These are phyloP conservation scores for Penicillium crystallinum DNA, from an alignment of 495 filamentous ascomycete genomes.

Conservation along the genomic window DNA sequence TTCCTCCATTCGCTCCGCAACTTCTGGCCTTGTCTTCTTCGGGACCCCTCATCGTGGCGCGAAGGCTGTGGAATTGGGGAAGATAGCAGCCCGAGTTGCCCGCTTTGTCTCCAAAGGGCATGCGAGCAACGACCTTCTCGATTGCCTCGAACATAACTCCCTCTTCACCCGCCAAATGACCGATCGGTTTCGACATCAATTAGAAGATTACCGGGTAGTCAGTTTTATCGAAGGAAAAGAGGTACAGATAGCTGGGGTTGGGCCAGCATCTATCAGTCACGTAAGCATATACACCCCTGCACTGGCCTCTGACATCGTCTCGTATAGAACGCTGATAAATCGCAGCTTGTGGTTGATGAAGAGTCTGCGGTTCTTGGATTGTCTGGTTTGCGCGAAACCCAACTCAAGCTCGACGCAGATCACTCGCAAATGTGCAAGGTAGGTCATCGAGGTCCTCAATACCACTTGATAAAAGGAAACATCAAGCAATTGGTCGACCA, in stretches of 20 bases:
- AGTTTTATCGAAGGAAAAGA: constrained; percentile 43
- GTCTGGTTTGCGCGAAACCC: constrained; percentile 34
- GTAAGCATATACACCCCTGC: constrained; percentile 11
- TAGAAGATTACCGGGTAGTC: constrained; percentile 36
- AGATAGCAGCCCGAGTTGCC: constrained; percentile 35
- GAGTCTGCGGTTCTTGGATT: constrained; percentile 36
- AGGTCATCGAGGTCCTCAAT: constrained; percentile 29
- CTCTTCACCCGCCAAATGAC: constrained; percentile 39
- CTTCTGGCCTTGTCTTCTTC: constrained; percentile 42
- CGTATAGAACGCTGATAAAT: constrained; percentile 8
- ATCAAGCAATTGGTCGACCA: constrained; percentile 37
- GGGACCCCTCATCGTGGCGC: constrained; percentile 42
- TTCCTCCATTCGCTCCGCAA: constrained; percentile 33
- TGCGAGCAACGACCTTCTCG: constrained; percentile 32
- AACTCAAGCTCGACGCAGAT: constrained; percentile 37
- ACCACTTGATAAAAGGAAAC: constrained; percentile 36
- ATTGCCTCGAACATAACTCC: constrained; percentile 36
- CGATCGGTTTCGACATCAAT: constrained; percentile 32
- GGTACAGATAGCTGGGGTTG: constrained; percentile 28
- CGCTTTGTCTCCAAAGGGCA: constrained; percentile 31
- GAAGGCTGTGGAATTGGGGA: constrained; percentile 35
- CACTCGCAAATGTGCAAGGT: constrained; percentile 41
- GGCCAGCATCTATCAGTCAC: constrained; percentile 31
- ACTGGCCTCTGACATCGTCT: too few species aligned
- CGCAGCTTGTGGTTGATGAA: constrained; percentile 36